Evolutionary conservation across 805 yeast genomes (phyloP), one percentile per base, ranked within the genome.

Genomic region (Cyberlindnera americana): DNA sequence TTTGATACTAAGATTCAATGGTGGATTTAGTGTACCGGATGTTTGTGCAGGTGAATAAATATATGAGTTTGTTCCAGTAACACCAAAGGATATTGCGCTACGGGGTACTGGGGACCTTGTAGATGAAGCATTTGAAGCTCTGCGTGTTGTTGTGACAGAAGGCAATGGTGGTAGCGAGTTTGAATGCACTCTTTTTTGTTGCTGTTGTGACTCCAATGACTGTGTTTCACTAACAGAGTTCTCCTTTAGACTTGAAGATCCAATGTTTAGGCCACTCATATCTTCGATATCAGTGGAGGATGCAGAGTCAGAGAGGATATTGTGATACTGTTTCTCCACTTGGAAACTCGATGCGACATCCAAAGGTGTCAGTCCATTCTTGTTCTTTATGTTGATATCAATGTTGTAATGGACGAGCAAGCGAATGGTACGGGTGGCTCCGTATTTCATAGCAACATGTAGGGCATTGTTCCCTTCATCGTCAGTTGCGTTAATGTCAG

Each of bases 371-470:
- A 88, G 79, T 4, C 85, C 83, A n/a, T 69, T 69, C 12, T 61
- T 57, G 57, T 86, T 86, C 25, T 65, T 57, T 17, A 69, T 52
- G 17, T 66, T 61, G 27, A 70, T 70, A 43, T 78, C 73, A 2
- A 77, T 75, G 16, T 71, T 67, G 22, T 75, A 65, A 14, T 64
- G 66, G 0, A 81, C 59, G 31, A 84, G 60, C 24, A 81, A 55
- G 37, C 73, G 69, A 45, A 78, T 60, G 33, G 85, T 78, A 34
- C 73, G 73, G 13, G 74, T 52, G 44, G 77, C 74, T 6, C 90
- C 91, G 50, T 71, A 76, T 40, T 83, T 81, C 49, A 86, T 72
- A 0, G 96, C 95, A 37, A 83, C 67, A 61, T 91, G 98, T 29
- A 91, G 64, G 0, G 96, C 87, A 3, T 95, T 81, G 54, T 88